These are phyloP conservation scores for Globisporangium okanoganense DNA, from an alignment of 352 stramenopile species.

Conservation along the genomic window DNA sequence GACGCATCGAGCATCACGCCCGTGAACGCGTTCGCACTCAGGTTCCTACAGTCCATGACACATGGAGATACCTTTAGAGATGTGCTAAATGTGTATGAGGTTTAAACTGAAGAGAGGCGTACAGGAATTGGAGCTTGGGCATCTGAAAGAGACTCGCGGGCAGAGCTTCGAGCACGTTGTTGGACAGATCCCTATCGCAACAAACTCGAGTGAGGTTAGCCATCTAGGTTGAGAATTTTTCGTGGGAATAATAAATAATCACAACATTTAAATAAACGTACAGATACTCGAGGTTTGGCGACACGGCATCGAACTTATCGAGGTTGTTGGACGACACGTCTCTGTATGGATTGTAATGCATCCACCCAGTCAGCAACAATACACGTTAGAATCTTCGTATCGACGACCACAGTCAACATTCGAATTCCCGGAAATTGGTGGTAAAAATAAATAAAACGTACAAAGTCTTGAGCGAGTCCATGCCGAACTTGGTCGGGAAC, in stretches of 20 bases:
- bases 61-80: background rate
- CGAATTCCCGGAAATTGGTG: background rate
- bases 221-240: too few relatives aligned
- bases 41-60: background rate
- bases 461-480: conserved; percentile 11
- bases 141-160: conserved; percentile 9
- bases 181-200: conserved; percentile 7
- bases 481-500: conserved; percentile 12
- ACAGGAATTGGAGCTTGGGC: conserved; percentile 15
- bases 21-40: conserved; percentile 12
- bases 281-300: conserved; percentile 12
- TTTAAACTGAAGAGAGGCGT: background rate
- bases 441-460: background rate
- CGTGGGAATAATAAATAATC: too few relatives aligned
- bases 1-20: background rate
- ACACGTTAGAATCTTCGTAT: background rate
- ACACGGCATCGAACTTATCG: conserved; percentile 9
- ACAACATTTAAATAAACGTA: conserved; percentile 2
- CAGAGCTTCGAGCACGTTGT: conserved; percentile 15
- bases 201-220: background rate
- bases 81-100: too few relatives aligned
- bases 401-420: background rate
- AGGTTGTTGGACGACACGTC: conserved; percentile 19
- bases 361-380: background rate
- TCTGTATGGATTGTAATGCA: background rate